Evolutionary conservation across 148 eudicot genomes (phyloP).

Genomic region (Rhododendron williamsianum): DNA sequence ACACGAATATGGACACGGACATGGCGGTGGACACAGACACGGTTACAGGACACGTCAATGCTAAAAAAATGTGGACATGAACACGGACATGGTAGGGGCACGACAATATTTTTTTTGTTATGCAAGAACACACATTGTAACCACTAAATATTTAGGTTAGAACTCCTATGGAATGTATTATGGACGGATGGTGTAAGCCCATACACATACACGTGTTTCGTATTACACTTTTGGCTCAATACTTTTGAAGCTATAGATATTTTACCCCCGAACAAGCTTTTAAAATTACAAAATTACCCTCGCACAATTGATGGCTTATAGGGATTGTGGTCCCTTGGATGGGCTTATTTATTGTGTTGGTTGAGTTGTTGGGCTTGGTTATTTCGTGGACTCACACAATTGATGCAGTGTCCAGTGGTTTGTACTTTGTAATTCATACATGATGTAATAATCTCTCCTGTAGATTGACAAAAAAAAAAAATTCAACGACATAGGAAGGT

Average conservation of each 20-base stretch:
- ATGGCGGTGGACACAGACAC: background rate
- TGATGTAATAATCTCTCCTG: background rate
- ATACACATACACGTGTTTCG: background rate
- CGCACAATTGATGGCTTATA: background rate
- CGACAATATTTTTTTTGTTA: background rate
- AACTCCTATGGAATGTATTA: background rate
- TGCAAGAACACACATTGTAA: background rate
- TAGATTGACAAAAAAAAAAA: background rate
- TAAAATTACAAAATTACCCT: background rate
- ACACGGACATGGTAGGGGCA: background rate
- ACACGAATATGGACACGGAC: background rate
- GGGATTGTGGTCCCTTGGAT: background rate
- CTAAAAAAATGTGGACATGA: background rate
- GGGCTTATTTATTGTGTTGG: background rate
- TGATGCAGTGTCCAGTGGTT: background rate
- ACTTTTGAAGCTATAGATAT: background rate
- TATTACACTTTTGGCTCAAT: background rate
- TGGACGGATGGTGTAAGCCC: background rate
- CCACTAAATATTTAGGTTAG: background rate
- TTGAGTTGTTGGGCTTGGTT: background rate
- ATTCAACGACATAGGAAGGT: background rate
- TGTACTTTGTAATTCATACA: background rate
- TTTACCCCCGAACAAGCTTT: background rate
- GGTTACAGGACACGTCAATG: background rate
- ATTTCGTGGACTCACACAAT: background rate